A percentile compares a stretch with the other conserved stretches of the same genome.
Conservation (phyloP, 1,139 yeast species). For the Sugiyamaella paludigena region DNA sequence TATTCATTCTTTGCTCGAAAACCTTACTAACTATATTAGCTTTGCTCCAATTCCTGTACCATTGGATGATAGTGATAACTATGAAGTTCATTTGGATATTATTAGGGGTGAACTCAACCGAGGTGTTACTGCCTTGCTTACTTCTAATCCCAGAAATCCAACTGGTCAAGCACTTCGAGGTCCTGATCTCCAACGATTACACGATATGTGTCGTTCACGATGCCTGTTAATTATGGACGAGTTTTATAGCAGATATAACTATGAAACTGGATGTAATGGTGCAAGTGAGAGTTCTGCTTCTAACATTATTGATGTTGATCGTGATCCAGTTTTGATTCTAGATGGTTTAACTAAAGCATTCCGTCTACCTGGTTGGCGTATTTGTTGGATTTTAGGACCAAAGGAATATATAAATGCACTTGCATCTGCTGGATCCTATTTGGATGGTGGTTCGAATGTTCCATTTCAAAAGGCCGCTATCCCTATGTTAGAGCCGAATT, state of each 20-base stretch:
- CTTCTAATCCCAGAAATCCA: conserved; percentile 68
- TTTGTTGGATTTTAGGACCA: conserved; percentile 68
- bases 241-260: conserved; percentile 62
- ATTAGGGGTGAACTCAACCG: conserved; percentile 55
- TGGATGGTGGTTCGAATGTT: conserved; percentile 66
- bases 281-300: conserved; percentile 56
- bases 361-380: conserved; percentile 69
- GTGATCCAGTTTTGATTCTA: conserved; percentile 60
- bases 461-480: conserved; percentile 66
- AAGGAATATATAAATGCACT: conserved; percentile 59
- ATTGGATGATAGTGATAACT: conserved; percentile 57
- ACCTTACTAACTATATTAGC: neutral
- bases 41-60: conserved; percentile 70
- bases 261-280: conserved; percentile 59
- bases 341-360: conserved; percentile 67
- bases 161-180: conserved; percentile 59
- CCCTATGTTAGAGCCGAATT: conserved; percentile 53
- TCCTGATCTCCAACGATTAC: conserved; percentile 52
- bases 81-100: conserved; percentile 56
- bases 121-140: conserved; percentile 57
- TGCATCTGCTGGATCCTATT: conserved; percentile 60
- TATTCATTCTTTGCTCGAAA: too few species aligned
- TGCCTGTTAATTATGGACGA: conserved; percentile 68
- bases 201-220: conserved; percentile 54
- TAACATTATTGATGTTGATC: conserved; percentile 56